Conservation (phyloP, 139 green algal genomes). For the Closterium sp. region DNA sequence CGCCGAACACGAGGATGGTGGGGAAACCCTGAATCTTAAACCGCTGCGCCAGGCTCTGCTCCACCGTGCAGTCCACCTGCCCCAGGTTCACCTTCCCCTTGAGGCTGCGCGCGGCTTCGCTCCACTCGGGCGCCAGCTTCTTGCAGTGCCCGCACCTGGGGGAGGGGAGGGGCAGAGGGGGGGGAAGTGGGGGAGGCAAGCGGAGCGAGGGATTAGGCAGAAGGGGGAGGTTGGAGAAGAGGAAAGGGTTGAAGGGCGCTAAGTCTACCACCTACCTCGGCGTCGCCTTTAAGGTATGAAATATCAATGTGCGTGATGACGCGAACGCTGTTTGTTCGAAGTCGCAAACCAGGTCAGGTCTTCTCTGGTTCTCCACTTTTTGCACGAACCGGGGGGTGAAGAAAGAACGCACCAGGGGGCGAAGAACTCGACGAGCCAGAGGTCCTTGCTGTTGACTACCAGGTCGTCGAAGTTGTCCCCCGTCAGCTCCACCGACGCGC, state of each 20-base stretch:
- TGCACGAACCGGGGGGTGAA: too few relatives aligned
- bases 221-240: too few relatives aligned
- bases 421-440: conserved; percentile 82
- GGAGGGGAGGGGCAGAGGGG: too few relatives aligned
- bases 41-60: conserved; percentile 22
- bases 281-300: too few relatives aligned
- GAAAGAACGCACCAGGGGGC: conserved; percentile 54
- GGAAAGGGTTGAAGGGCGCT: too few relatives aligned
- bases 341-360: too few relatives aligned
- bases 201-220: too few relatives aligned
- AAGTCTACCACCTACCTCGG: too few relatives aligned
- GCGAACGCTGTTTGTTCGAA: too few relatives aligned
- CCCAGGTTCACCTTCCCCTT: conserved; percentile 77
- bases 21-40: conserved; percentile 74
- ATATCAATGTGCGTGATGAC: neutral
- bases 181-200: too few relatives aligned
- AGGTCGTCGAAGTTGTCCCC: conserved; percentile 74
- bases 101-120: conserved; percentile 62
- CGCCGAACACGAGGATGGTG: conserved; percentile 86
- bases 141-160: conserved; percentile 81
- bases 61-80: conserved; percentile 76
- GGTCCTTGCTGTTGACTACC: conserved; percentile 66
- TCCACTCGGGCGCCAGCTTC: conserved; percentile 76
- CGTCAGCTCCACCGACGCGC: conserved; percentile 65
- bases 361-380: too few relatives aligned